A percentile compares a stretch with the other conserved stretches of the same genome.
Conservation (phyloP, 2,329 filamentous ascomycete genomes). For the Diaporthe sp. region DNA sequence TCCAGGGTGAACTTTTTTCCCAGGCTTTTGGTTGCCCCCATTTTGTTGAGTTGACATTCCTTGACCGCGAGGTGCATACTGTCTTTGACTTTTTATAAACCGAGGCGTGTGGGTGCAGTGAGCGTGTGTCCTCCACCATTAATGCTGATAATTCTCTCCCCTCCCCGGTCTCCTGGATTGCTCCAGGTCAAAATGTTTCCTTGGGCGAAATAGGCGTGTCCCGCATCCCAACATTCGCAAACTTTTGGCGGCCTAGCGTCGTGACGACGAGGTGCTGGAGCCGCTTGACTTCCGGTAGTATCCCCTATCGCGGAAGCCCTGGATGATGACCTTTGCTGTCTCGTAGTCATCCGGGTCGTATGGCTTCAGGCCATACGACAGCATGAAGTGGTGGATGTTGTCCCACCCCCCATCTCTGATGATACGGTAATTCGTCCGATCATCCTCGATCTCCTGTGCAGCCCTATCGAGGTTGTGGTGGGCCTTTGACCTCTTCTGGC, state of each 20-base stretch:
- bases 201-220: constrained; percentile 17
- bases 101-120: background rate
- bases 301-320: constrained; percentile 34
- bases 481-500: constrained; percentile 33
- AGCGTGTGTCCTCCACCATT: constrained; percentile 3
- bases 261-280: constrained; percentile 23
- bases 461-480: constrained; percentile 36
- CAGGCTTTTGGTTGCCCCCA: background rate
- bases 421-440: constrained; percentile 35
- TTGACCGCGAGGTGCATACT: constrained; percentile 29
- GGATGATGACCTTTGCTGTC: constrained; percentile 35
- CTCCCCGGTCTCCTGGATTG: background rate
- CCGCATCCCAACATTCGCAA: constrained; percentile 11
- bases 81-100: constrained; percentile 3
- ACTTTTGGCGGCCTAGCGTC: background rate
- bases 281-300: constrained; percentile 32
- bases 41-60: constrained; percentile 11
- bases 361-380: constrained; percentile 35
- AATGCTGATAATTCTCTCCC: background rate
- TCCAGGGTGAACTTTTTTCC: background rate
- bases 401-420: constrained; percentile 35
- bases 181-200: background rate
- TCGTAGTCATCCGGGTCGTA: constrained; percentile 36
- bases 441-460: constrained; percentile 31
- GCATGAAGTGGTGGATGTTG: constrained; percentile 36